Base-by-base conservation (phyloP, 805 yeast genomes). In the Starmerella sp. region DNA sequence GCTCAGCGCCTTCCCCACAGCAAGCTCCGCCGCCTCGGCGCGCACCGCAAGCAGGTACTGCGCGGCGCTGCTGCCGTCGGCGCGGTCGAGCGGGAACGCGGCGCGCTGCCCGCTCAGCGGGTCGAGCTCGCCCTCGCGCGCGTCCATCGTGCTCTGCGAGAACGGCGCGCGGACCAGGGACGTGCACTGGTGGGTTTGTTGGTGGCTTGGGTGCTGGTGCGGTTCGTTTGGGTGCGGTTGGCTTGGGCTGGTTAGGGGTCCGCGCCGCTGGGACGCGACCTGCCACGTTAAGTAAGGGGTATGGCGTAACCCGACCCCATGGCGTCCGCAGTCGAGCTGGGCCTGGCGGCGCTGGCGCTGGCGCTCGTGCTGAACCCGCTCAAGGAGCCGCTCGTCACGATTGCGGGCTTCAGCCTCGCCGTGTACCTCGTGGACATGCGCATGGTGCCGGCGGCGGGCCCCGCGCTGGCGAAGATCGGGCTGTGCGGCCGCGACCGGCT, bases 401-500 rank as follows among this genome's bases (percentile, higher is more conserved):
- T 54, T 4, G 34, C 36, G 3, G 65, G 65, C 6, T 49, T 63
- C 30, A 59, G 59, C 9, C 10, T 60, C 11, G 47, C 54, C 7
- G 55, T 51, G n/a, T 57, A 57, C 31, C 42, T 48, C 13, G 54
- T 48, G 6, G 54, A 54, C 13, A 11, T 38, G 17, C 43, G 44
- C 15, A 57, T 62, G 64, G 58, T 63, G 29, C 65, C 64, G 5
- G 35, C 51, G 4, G 65, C 62, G 11, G 57, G 60, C 9, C 62
- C 62, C 14, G 58, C 61, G 28, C 53, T 63, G 42, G 53, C 54
- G 29, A 48, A 55, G 45, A 55, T 84, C 45, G 98, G 98, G 0
- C 75, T 93, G n/a, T 77, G 71, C 58, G 98, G 98, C 9, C 80
- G 77, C 58, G 98, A 93, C 67, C 63, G 89, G 65, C 82, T 89